Base-by-base conservation (phyloP, 2,329 filamentous ascomycete species). In the Diaporthe destruens region DNA sequence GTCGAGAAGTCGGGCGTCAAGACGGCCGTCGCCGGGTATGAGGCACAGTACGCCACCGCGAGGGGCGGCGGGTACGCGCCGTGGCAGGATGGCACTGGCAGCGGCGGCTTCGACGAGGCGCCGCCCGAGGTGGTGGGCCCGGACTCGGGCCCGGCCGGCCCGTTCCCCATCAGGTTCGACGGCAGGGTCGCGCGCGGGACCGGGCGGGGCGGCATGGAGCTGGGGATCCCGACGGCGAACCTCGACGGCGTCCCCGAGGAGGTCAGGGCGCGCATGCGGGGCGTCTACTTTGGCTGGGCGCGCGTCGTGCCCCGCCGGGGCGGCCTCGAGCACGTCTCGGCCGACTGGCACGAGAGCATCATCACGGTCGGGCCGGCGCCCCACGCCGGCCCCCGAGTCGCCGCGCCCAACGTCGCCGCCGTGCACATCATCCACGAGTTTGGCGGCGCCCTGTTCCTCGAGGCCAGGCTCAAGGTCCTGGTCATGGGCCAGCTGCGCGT, bases 241-340 rank as follows among this genome's bases (percentile, higher is more conserved):
- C 79, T 93, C 2, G 76, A 77, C 0, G 85, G 84, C 12, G 82
- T 92, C 0, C 83, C 88, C 0, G 86, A 87, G 34, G 84, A 88
- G 44, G 79, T 92, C 53, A 82, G 85, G 29, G 81, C 87, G 74
- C 85, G 87, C 3, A 83, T 93, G 65, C 81, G 83, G 16, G 92
- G 91, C 0, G 85, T 91, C 8, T 93, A 91, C 76, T 89, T 91
- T 51, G 91, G 89, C 3, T 93, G 91, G 91, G 87, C 86, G 0
- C 81, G 85, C 0, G 76, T 89, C 2, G 74, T 85, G n/a, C n/a
- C n/a, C 1, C 80, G 82, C 0, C 78, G 79, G 0, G 79, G 81
- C 29, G 78, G 76, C 0, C 74, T 77, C 2, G 81, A 83, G 3
- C 78, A 79, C 4, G 66, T 83, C 2, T 79, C 83, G 0, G 73